Evolutionary conservation across 1,284 basidiomycete species (phyloP).

Genomic region (Mycosarcoma maydis): DNA sequence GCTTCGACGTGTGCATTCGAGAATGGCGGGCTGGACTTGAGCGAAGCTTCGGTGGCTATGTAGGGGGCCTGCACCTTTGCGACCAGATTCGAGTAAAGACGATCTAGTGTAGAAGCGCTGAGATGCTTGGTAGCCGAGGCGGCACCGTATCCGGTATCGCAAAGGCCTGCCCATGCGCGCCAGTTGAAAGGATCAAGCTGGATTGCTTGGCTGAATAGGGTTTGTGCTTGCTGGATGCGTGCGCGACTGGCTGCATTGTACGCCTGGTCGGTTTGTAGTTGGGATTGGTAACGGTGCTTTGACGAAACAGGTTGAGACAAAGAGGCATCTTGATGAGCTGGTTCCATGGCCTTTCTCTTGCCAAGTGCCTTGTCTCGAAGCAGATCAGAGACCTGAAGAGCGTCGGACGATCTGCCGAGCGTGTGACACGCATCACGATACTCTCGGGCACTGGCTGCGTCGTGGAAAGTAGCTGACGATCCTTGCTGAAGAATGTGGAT

Average conservation of each 20-base stretch:
- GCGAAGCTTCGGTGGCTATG: slow-evolving; percentile 10
- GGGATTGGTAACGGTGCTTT: slow-evolving; percentile 31
- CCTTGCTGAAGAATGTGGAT: slow-evolving; percentile 60
- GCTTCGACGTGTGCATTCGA: slow-evolving; percentile 6
- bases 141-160: slow-evolving; percentile 49
- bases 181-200: slow-evolving; percentile 56
- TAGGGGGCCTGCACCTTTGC: slow-evolving; percentile 22
- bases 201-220: slow-evolving; percentile 37
- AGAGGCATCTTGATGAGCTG: neutral
- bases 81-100: slow-evolving; percentile 15
- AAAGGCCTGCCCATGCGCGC: slow-evolving; percentile 58
- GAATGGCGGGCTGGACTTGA: slow-evolving; percentile 15
- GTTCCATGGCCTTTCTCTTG: slow-evolving; percentile 31
- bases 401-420: slow-evolving; percentile 52
- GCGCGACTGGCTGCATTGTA: slow-evolving; percentile 46
- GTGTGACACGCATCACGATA: slow-evolving; percentile 56
- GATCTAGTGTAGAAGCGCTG: slow-evolving; percentile 15
- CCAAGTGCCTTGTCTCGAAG: slow-evolving; percentile 29
- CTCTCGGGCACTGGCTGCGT: slow-evolving; percentile 52
- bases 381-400: slow-evolving; percentile 37
- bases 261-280: slow-evolving; percentile 49
- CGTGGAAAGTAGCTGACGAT: slow-evolving; percentile 46
- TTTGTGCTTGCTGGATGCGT: slow-evolving; percentile 39
- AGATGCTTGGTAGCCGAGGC: slow-evolving; percentile 13
- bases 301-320: slow-evolving; percentile 12